phyloP scores from a whole-genome alignment of 176 grass and related monocot genomes.

The Cenchrus purpureus region DNA sequence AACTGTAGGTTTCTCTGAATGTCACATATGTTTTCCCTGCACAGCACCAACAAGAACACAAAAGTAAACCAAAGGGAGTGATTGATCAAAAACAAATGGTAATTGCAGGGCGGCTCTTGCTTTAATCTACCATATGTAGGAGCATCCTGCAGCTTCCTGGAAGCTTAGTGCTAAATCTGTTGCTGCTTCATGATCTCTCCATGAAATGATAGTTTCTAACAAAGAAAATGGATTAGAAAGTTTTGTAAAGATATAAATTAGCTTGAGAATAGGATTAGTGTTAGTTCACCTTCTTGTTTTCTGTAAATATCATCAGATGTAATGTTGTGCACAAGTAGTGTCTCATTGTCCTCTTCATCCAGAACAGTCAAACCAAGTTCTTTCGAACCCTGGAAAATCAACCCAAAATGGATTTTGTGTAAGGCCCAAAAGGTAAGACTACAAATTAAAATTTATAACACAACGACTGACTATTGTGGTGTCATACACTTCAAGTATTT shows the following conservation, averaged over 20 bases:
- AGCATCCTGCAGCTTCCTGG: slow-evolving; percentile 95
- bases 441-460: slow-evolving; percentile 26
- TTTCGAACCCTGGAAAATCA: slow-evolving; percentile 70
- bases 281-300: slow-evolving; percentile 87
- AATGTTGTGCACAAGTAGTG: slow-evolving; percentile 74
- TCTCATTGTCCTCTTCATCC: slow-evolving; percentile 90
- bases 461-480: slow-evolving; percentile 5
- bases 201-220: slow-evolving; percentile 96
- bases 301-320: slow-evolving; percentile 88
- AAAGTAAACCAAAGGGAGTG: slow-evolving; percentile 18
- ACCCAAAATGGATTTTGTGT: background rate
- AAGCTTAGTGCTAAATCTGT: slow-evolving; percentile 95
- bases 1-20: slow-evolving; percentile 95
- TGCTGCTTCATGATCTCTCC: slow-evolving; percentile 79
- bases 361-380: slow-evolving; percentile 83
- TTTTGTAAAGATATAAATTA: slow-evolving; percentile 7
- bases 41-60: slow-evolving; percentile 39
- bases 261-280: background rate
- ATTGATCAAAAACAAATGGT: slow-evolving; percentile 23
- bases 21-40: slow-evolving; percentile 86
- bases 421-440: slow-evolving; percentile 30
- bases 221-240: slow-evolving; percentile 37
- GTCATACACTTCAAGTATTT: slow-evolving; percentile 23
- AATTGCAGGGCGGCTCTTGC: slow-evolving; percentile 35
- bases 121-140: slow-evolving; percentile 83